These are phyloP conservation scores for Hansenula sp. DNA, from an alignment of 1,139 yeast species.

Conservation along the genomic window DNA sequence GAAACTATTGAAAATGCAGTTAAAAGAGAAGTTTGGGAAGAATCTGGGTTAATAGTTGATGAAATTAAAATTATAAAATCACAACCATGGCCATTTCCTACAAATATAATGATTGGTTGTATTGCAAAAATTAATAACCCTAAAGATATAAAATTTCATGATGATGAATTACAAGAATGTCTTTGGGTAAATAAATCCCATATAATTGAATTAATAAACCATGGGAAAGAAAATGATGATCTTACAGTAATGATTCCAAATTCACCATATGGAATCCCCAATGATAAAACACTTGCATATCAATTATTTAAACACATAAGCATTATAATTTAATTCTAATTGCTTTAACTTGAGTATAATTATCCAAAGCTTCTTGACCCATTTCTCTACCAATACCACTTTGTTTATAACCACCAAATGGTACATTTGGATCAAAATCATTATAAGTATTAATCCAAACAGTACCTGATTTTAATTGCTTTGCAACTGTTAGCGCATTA, in stretches of 20 bases:
- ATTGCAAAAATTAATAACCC: slow-evolving; percentile 53
- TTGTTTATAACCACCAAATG: slow-evolving; percentile 76
- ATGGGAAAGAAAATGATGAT: slow-evolving; percentile 17
- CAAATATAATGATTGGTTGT: slow-evolving; percentile 90
- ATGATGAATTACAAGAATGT: slow-evolving; percentile 79
- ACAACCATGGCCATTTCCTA: slow-evolving; percentile 98
- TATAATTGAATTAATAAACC: slow-evolving; percentile 39
- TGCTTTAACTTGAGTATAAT: slow-evolving; percentile 68
- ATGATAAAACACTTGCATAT: slow-evolving; percentile 46
- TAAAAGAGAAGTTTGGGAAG: slow-evolving; percentile 90
- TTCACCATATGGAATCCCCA: slow-evolving; percentile 37
- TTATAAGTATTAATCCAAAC: slow-evolving; percentile 76
- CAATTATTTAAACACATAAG: slow-evolving; percentile 22
- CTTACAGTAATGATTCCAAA: slow-evolving; percentile 15
- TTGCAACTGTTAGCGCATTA: slow-evolving; percentile 53
- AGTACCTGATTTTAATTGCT: slow-evolving; percentile 64
- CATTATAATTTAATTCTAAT: slow-evolving; percentile 46
- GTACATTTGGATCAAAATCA: slow-evolving; percentile 67
- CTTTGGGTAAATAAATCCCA: slow-evolving; percentile 68
- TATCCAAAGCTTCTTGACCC: slow-evolving; percentile 70
- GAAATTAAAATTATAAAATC: slow-evolving; percentile 59
- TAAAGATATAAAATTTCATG: slow-evolving; percentile 65
- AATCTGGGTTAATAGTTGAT: slow-evolving; percentile 70
- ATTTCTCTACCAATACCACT: slow-evolving; percentile 80
- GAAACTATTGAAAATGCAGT: slow-evolving; percentile 90